These are phyloP conservation scores for Cystobasidium slooffiae DNA, from an alignment of 1,284 basidiomycete genomes.

Conservation along the genomic window DNA sequence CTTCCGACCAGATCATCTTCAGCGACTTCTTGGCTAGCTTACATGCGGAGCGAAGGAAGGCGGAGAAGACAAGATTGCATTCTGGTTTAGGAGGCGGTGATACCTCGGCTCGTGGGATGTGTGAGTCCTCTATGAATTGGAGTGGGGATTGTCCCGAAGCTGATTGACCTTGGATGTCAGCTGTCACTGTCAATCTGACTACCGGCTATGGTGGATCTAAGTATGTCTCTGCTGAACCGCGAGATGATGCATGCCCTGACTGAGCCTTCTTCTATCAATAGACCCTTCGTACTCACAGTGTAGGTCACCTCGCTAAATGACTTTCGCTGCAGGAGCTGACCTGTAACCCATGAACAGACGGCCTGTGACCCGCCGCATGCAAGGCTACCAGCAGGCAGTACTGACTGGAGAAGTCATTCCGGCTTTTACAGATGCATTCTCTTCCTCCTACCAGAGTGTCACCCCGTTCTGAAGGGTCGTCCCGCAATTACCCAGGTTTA, in stretches of 20 bases:
- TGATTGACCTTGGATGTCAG: background rate
- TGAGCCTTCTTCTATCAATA: background rate
- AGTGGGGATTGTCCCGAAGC: background rate
- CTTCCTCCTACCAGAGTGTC: background rate
- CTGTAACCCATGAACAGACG: background rate
- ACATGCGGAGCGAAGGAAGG: conserved; percentile 6
- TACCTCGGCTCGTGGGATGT: conserved; percentile 4
- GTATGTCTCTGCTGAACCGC: background rate
- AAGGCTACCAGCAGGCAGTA: conserved; percentile 7
- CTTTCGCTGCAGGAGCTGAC: background rate
- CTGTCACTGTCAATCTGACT: conserved; percentile 9
- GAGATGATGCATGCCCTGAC: background rate
- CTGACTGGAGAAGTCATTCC: conserved; percentile 27
- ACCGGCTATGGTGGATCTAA: conserved; percentile 1
- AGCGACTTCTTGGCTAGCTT: conserved; percentile 1
- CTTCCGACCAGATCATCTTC: background rate
- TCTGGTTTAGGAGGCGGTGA: background rate
- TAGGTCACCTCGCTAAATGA: background rate
- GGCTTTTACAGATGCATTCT: background rate
- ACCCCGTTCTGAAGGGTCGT: conserved; percentile 4
- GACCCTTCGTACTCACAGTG: conserved; percentile 26
- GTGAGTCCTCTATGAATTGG: background rate
- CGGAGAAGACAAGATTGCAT: conserved; percentile 2
- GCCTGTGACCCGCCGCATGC: conserved; percentile 15
- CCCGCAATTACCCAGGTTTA: background rate